Evolutionary conservation across 139 green algal genomes (phyloP), one percentile per base, ranked within the genome.

Genomic region (Bryopsis sp.): DNA sequence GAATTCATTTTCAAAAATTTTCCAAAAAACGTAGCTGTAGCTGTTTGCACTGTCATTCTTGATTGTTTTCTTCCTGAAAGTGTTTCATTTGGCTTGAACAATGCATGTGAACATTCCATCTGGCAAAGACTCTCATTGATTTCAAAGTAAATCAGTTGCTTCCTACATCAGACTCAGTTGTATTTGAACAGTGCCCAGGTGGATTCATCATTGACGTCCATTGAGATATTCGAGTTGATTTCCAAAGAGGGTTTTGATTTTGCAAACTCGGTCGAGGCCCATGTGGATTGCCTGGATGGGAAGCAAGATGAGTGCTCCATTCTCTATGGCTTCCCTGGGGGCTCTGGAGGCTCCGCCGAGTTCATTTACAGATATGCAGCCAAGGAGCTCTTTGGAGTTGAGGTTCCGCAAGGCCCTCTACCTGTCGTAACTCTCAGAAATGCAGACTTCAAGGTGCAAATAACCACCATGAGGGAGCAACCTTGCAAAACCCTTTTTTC

Each of bases 311-410:
- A 7, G n/a, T 22, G 26, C 31, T n/a, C 4, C 5, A 58, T 75
- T 11, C 54, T 88, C 58, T 73, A 81, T 54, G 74, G 75, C 1
- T 39, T 78, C 15, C 47, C 69, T 4, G 88, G 90, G n/a, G 80
- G 81, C 38, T 83, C 85, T 47, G 94, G 94, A 2, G 93, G 92
- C 19, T 97, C 96, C 70, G 46, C 90, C 43, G 86, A 97, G 35
- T 82, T 80, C 57, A 77, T 96, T 7, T 91, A 91, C 37, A 77
- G 82, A 22, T 76, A n/a, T 36, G 88, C 86, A 2, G 86, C 91
- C 0, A 28, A 37, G 73, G 65, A 85, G 77, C 77, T 97, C 67
- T 92, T 85, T 72, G 81, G 82, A 0, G 4, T 76, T 33, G 59
- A 83, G 26, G 6, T 97, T 47, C 80, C 81, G 2, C 36, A 65